Evolutionary conservation across 1,284 basidiomycete genomes (phyloP).

Genomic region (Coriolopsis trogii): DNA sequence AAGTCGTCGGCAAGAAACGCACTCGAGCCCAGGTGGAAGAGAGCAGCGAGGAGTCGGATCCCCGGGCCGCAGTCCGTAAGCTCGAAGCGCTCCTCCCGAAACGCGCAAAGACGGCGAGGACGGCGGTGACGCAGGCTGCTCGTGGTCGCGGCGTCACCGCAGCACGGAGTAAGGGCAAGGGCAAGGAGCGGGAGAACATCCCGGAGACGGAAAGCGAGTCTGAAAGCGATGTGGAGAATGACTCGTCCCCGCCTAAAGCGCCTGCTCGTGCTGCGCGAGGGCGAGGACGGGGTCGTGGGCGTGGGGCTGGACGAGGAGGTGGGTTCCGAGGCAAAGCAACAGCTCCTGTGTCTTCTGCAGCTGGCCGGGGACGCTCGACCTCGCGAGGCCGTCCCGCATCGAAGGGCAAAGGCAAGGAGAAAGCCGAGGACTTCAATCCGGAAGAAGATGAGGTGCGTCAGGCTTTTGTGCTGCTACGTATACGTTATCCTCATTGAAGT

Average conservation of each 20-base stretch:
- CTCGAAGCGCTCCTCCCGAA: constrained; percentile 33
- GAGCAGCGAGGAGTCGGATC: constrained; percentile 26
- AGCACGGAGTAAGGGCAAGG: constrained; percentile 8
- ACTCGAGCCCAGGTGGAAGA: constrained; percentile 19
- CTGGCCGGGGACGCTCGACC: not conserved
- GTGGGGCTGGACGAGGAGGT: too few species aligned
- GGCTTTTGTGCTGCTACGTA: not conserved
- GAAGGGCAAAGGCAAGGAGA: constrained; percentile 25
- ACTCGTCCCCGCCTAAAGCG: constrained; percentile 15
- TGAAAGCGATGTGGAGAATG: constrained; percentile 7
- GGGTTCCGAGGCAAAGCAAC: constrained; percentile 2
- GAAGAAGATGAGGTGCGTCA: constrained; percentile 27
- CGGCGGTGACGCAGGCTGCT: not conserved
- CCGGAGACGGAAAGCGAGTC: constrained; percentile 1
- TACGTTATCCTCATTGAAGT: not conserved
- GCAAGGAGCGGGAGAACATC: constrained; percentile 12
- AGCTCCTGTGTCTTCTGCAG: constrained; percentile 1
- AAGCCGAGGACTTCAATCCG: constrained; percentile 20
- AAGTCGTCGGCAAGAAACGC: constrained; percentile 18
- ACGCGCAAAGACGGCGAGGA: constrained; percentile 22
- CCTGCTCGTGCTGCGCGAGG: constrained; percentile 8
- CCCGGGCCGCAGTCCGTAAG: constrained; percentile 23
- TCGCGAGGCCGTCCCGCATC: constrained; percentile 16
- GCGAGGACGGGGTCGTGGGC: constrained; percentile 8
- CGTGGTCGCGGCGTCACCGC: too few species aligned